Percentiles rank a stretch among this genome's conserved stretches.
Conservation (phyloP, 2,329 filamentous ascomycete species). For the Fusarium haematococcum region DNA sequence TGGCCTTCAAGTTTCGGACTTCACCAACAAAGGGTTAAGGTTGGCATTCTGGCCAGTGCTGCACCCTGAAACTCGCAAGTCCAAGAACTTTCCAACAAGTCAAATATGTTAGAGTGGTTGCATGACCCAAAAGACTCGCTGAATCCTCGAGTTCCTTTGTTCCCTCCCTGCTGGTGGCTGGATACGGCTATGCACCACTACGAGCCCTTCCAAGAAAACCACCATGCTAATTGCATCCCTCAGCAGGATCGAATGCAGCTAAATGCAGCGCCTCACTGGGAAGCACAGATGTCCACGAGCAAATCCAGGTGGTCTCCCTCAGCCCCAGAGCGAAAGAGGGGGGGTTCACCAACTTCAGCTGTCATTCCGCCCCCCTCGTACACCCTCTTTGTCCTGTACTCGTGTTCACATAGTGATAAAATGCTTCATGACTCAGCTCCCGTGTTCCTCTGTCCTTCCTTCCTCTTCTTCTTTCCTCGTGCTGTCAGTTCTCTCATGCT, state of each 20-base stretch:
- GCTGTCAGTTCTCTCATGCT: slow-evolving; percentile 3
- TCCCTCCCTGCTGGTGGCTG: slow-evolving; percentile 8
- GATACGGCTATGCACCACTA: slow-evolving; percentile 23
- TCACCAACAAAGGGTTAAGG: not conserved
- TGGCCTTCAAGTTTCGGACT: not conserved
- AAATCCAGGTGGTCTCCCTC: slow-evolving; percentile 5
- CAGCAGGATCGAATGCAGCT: slow-evolving; percentile 13
- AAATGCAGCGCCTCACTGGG: slow-evolving; percentile 8
- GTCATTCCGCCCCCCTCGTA: slow-evolving; percentile 22
- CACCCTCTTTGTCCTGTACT: slow-evolving; percentile 34
- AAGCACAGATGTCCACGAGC: slow-evolving; percentile 17
- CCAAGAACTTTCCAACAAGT: not conserved
- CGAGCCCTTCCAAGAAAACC: slow-evolving; percentile 15
- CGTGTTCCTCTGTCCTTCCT: slow-evolving; percentile 5
- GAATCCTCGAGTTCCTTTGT: slow-evolving; percentile 29
- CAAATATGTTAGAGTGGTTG: not conserved
- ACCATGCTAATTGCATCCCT: slow-evolving; percentile 20
- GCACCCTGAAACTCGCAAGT: not conserved
- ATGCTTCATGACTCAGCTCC: slow-evolving; percentile 38
- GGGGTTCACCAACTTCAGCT: slow-evolving; percentile 17
- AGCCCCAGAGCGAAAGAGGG: slow-evolving; percentile 28
- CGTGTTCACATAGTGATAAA: slow-evolving; percentile 15
- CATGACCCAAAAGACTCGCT: not conserved
- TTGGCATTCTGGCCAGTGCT: not conserved
- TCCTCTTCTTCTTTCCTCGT: slow-evolving; percentile 12